Conservation (phyloP, 805 yeast species). For the Crinitomyces ghanaensis region DNA sequence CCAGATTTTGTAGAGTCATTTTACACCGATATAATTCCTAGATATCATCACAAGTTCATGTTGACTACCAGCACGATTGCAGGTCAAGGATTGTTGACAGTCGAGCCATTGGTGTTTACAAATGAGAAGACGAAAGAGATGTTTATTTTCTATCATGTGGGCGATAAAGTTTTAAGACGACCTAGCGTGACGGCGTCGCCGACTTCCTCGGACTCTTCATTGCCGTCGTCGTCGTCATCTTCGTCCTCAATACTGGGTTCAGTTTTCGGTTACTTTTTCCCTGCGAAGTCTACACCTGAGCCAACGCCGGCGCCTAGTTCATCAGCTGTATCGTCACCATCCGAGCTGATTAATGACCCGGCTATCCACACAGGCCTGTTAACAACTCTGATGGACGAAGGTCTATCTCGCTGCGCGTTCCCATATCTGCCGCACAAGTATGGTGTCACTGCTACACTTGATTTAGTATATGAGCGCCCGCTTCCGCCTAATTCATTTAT, state of each 20-base stretch:
- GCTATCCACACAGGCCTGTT: conserved; percentile 64
- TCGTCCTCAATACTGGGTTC: too few relatives aligned
- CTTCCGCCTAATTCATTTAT: conserved; percentile 49
- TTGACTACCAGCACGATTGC: conserved; percentile 52
- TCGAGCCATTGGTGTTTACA: conserved; percentile 62
- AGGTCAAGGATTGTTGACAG: conserved; percentile 55
- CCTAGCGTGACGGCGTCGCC: too few relatives aligned
- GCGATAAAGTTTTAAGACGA: conserved; percentile 43
- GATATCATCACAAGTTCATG: conserved; percentile 12
- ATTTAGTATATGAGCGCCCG: conserved; percentile 37
- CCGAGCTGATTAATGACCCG: conserved; percentile 10
- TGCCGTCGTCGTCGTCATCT: too few relatives aligned
- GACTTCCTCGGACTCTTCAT: too few relatives aligned
- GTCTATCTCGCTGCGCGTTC: conserved; percentile 59
- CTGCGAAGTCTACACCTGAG: not conserved
- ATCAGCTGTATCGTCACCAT: conserved; percentile 36
- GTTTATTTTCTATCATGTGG: conserved; percentile 59
- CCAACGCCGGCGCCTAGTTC: too few relatives aligned
- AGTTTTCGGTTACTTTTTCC: too few relatives aligned
- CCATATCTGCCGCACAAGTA: conserved; percentile 57
- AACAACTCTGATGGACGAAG: conserved; percentile 74
- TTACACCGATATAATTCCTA: conserved; percentile 21
- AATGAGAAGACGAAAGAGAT: conserved; percentile 40
- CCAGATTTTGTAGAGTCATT: conserved; percentile 17
- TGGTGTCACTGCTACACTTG: conserved; percentile 76